Evolutionary conservation across 352 stramenopile species (phyloP).

Genomic region (Phytopythium cucurbitacearum): DNA sequence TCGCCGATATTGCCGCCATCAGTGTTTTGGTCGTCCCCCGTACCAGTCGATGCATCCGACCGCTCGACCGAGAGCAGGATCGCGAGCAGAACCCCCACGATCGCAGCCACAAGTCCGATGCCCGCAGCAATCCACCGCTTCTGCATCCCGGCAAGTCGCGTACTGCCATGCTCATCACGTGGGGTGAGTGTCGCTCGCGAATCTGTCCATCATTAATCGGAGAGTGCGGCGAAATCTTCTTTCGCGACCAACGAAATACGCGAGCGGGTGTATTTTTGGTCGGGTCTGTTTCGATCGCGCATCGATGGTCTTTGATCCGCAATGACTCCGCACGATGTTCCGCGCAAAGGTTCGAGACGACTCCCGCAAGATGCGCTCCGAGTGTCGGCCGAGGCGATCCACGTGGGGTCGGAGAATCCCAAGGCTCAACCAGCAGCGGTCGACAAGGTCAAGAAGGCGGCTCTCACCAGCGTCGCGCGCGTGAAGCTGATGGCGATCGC

Average conservation of each 20-base stretch:
- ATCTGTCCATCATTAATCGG: neutral
- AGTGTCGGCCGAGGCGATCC: constrained; percentile 26
- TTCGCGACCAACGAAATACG: neutral
- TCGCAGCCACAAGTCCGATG: neutral
- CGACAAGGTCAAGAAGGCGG: neutral
- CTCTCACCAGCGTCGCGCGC: constrained; percentile 10
- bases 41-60: neutral
- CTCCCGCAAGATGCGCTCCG: constrained; percentile 7
- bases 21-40: neutral
- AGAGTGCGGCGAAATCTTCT: neutral
- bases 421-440: neutral
- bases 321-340: neutral
- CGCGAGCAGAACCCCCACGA: constrained; percentile 3
- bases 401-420: neutral
- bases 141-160: neutral
- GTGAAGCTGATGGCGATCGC: constrained; percentile 26
- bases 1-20: neutral
- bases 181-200: neutral
- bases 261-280: constrained; percentile 3
- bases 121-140: neutral
- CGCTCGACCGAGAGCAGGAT: constrained; percentile 4
- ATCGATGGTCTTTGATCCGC: neutral
- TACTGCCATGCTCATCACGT: no score
- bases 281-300: constrained; percentile 2
- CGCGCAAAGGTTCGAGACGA: neutral